phyloP scores from a whole-genome alignment of 176 grass and related monocot genomes.

The Ananas comosus region DNA sequence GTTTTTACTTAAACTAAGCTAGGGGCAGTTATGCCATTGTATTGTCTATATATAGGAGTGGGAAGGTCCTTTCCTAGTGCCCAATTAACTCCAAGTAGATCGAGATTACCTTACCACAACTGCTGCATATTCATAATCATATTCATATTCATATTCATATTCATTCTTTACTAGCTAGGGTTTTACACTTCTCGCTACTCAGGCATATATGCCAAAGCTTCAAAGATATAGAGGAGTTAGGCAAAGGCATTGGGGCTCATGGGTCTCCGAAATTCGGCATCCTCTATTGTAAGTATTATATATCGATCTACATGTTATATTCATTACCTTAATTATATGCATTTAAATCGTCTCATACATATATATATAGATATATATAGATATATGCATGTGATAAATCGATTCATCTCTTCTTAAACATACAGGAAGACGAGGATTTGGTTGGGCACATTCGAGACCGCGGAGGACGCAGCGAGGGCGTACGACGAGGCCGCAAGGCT shows the following conservation, averaged over 20 bases:
- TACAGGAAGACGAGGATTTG: constrained; percentile 92
- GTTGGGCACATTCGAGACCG: constrained; percentile 77
- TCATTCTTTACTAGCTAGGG: not conserved
- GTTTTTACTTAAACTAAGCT: not conserved
- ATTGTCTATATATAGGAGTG: not conserved
- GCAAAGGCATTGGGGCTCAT: constrained; percentile 76
- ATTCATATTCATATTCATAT: not conserved
- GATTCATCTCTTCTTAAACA: constrained; percentile 1
- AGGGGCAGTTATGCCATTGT: not conserved
- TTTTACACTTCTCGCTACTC: not conserved
- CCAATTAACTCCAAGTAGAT: not conserved
- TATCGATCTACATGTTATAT: not conserved
- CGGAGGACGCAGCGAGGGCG: constrained; percentile 76
- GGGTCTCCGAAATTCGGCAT: constrained; percentile 77
- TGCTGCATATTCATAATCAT: not conserved
- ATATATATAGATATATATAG: not conserved
- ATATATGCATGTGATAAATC: not conserved
- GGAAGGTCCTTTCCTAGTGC: not conserved
- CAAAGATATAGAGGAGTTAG: constrained; percentile 55
- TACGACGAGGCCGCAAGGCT: constrained; percentile 88
- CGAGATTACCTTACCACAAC: not conserved
- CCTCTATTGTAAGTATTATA: constrained; percentile 45
- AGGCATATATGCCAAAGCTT: constrained; percentile 40
- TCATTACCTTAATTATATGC: not conserved
- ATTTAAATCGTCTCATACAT: not conserved